Evolutionary conservation across 305 asterid genomes (phyloP), one percentile per base, ranked within the genome.

Genomic region (Fraxinus sp.): DNA sequence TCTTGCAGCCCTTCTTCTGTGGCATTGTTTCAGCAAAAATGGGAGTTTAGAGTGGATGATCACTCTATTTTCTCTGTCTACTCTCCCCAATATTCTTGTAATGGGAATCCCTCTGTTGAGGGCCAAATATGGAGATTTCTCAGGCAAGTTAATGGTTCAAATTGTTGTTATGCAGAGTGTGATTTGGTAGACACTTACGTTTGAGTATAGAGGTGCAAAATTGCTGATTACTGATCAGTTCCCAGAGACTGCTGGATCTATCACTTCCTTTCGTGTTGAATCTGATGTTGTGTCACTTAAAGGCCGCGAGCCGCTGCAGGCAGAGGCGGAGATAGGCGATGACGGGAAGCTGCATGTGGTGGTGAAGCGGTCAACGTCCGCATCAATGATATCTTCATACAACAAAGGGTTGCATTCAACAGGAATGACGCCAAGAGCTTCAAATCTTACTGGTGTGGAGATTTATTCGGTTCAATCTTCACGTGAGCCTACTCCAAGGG

Each of bases 61-160:
- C 49, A 94, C 99, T 0, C 87, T 95, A 16, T 95, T 95, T 77
- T 94, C 99, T 0, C 89, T 95, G 2, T 93, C 99, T 1, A 92
- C 99, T 0, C 86, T 94, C 9, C 99, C 99, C 13, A 95, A 95
- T 84, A 95, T 98, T 0, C 90, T 95, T 0, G 98, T 95, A 8
- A 95, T 94, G 98, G 98, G 98, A 0, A 95, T 95, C 81, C 98
- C 99, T 0, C 66, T 95, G 10, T 90, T 95, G 18, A 62, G 79
- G 10, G 97, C 97, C 78, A 95, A 94, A 98, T 94, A 95, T 55
- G 99, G 99, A 0, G 95, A 94, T 82, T 91, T 89, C 85, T 94
- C 99, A 0, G 99, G 96, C 5, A 86, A 92, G 76, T 87, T 95
- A 0, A 95, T 95, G 99, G 98, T 95, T 1, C 99, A 95, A 70